Percentiles rank a stretch among this genome's conserved stretches.
Evolutionary conservation across 305 asterid species (phyloP).

Genomic region (Fraxinus baroniana): DNA sequence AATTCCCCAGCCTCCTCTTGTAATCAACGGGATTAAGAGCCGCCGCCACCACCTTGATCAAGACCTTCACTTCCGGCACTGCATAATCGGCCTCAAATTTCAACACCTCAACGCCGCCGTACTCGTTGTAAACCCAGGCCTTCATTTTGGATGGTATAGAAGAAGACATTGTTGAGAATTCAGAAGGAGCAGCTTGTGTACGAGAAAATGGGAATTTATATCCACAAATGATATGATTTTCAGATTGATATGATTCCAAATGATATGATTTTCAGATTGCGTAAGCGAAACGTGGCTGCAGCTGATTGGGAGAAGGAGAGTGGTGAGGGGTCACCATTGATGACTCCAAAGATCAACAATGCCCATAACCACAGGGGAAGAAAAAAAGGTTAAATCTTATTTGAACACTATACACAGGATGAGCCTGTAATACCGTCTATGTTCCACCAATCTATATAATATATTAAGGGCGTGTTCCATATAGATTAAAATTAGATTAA

Average conservation of each 20-base stretch:
- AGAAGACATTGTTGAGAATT: conserved; percentile 17
- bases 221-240: too few relatives aligned
- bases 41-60: neutral
- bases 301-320: neutral
- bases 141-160: conserved; percentile 43
- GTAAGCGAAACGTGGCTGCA: neutral
- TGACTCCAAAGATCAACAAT: neutral
- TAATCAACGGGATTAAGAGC: neutral
- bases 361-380: too few relatives aligned
- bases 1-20: neutral
- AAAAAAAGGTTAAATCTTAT: too few relatives aligned
- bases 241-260: too few relatives aligned
- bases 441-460: too few relatives aligned
- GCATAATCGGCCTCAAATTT: conserved; percentile 34
- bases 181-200: conserved; percentile 1
- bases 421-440: too few relatives aligned
- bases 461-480: too few relatives aligned
- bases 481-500: too few relatives aligned
- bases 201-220: neutral
- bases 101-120: conserved; percentile 46
- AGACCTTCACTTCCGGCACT: conserved; percentile 37
- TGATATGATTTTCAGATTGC: too few relatives aligned
- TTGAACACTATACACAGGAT: too few relatives aligned
- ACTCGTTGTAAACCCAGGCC: conserved; percentile 46
- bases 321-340: neutral